Evolutionary conservation across 805 yeast species (phyloP), one percentile per base, ranked within the genome.

Genomic region (Ogataea pini): DNA sequence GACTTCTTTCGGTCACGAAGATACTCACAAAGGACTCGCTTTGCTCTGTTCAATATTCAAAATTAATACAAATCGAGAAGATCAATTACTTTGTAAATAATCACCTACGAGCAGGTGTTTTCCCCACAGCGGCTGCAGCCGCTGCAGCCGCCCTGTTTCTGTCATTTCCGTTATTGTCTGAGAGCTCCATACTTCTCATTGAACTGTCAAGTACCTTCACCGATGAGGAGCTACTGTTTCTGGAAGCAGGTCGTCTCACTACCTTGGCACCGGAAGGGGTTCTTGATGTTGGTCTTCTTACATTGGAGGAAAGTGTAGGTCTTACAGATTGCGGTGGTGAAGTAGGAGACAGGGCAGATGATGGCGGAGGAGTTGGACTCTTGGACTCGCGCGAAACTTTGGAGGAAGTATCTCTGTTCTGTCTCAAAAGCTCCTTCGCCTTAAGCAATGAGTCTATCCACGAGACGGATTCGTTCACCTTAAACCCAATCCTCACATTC

Each of bases 391-490:
- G 43, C 17, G 49, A 28, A 4, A 16, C 25, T n/a, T 16, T 32
- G 13, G 39, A 24, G 16, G 45, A 18, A 9, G 17, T 20, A 29
- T 49, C 49, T 27, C 52, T 59, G 47, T 67, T 60, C 62, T 74
- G 59, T 36, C 61, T 60, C 40, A 78, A 67, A 58, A 83, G 58
- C 42, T 83, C 81, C 55, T 85, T 82, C 2, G 89, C 87, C 54
- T 78, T 77, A 54, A 86, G 68, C 49, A 86, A 72, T 43, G 89
- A 78, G 41, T 83, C 86, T 12, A 86, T 83, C 92, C 92, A 86
- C 3, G 80, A 76, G 38, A 78, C 73, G 4, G 71, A 64, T 8
- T 61, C 62, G 20, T 85, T 85, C 12, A 79, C 65, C 32, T 67
- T 70, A 36, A 77, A 70, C 42, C 67, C 61, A 48, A 67, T 60